Evolutionary conservation across 768 basidiomycete genomes (phyloP), one percentile per base, ranked within the genome.

Genomic region (Serendipita vermifera): DNA sequence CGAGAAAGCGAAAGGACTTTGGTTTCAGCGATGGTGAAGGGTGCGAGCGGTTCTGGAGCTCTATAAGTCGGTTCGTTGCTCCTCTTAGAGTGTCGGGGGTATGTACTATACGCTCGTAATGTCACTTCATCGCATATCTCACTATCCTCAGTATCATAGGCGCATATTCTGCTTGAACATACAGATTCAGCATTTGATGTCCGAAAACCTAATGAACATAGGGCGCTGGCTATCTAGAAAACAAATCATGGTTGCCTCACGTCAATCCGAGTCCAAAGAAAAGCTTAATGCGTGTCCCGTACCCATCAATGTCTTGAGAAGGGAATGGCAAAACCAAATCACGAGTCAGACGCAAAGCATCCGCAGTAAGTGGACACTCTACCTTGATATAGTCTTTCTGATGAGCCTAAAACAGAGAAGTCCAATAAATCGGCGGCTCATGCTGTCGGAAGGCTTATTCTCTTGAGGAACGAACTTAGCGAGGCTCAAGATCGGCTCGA

Each of bases 21-120:
- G 54, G 54, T 13, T 24, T 57, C 22, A 27, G 22, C 5, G 41
- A 59, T 39, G 59, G 59, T 3, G 59, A 59, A 41, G 59, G 59
- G 5, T 58, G 59, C 27, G 59, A 59, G 33, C 46, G 56, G 20
- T 36, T 59, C 14, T 59, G 59, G 59, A 57, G 56, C 29, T 14
- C 22, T 3, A 14, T 58, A 5, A 24, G 54, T 11, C 26, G 20
- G 4, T 24, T 58, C 13, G 55, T 59, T 38, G 33, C 57, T 3
- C n/a, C 24, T 33, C 29, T 57, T 3, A 32, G 59, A 5, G 26
- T 58, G 3, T 48, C 39, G 27, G 59, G 57, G 32, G 59, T 59
- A 38, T 6, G 59, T 54, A 3, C 29, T 51, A 13, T 26, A 27
- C 33, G 3, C 3, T 26, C 3, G 7, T 24, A 9, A 15, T 20